phyloP scores from a whole-genome alignment of 805 yeast species.

The Starmerella geochares region DNA sequence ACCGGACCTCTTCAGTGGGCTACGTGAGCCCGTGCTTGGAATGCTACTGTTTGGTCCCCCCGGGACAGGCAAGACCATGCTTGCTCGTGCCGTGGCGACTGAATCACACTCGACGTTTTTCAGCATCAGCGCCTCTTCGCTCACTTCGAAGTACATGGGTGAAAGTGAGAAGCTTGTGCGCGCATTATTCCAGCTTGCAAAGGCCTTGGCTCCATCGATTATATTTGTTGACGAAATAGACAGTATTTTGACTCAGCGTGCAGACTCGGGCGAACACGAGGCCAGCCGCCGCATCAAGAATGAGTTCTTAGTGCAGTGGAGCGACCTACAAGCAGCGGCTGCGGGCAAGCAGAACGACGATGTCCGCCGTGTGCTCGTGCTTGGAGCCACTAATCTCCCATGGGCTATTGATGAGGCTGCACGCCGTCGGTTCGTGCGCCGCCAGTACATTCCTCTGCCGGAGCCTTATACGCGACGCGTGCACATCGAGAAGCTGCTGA shows the following conservation, averaged over 20 bases:
- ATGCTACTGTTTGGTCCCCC: slow-evolving; percentile 96
- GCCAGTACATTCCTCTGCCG: slow-evolving; percentile 91
- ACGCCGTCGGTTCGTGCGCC: slow-evolving; percentile 76
- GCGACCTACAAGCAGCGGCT: slow-evolving; percentile 79
- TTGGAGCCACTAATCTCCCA: slow-evolving; percentile 93
- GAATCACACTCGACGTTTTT: slow-evolving; percentile 90
- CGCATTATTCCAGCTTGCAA: slow-evolving; percentile 76
- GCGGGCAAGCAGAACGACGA: slow-evolving; percentile 54
- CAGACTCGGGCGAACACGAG: slow-evolving; percentile 70
- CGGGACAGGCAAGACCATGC: slow-evolving; percentile 98
- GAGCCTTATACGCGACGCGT: slow-evolving; percentile 69
- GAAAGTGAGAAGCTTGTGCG: slow-evolving; percentile 89
- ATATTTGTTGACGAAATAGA: slow-evolving; percentile 95
- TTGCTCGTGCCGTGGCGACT: slow-evolving; percentile 92
- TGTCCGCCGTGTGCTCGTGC: slow-evolving; percentile 63
- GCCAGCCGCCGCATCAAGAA: slow-evolving; percentile 82
- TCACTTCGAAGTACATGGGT: slow-evolving; percentile 74
- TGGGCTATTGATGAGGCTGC: slow-evolving; percentile 98
- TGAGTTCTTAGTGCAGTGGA: slow-evolving; percentile 92
- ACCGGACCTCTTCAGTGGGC: slow-evolving; percentile 83
- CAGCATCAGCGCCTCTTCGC: slow-evolving; percentile 78
- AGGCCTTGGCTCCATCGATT: slow-evolving; percentile 79
- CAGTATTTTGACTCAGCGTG: slow-evolving; percentile 72
- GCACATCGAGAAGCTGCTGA: slow-evolving; percentile 58
- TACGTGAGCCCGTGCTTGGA: slow-evolving; percentile 92